Evolutionary conservation across 306 rosid species (phyloP).

Genomic region (Alnus glutinosa): DNA sequence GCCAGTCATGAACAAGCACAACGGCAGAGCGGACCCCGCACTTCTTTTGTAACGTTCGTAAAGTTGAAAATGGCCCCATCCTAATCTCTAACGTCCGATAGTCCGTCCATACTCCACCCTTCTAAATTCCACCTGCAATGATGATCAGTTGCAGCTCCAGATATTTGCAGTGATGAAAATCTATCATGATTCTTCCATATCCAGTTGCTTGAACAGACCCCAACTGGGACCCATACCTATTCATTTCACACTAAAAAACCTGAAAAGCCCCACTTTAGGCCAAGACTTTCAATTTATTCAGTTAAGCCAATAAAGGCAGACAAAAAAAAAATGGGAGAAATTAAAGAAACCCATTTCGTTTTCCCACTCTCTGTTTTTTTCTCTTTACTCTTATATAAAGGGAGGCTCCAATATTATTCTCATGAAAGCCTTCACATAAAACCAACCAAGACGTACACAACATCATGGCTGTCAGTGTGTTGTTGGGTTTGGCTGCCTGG

Average conservation of each 20-base stretch:
- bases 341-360: neutral
- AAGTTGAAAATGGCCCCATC: neutral
- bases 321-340: no score
- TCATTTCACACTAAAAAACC: slow-evolving; percentile 1
- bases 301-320: no score
- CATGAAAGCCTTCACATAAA: slow-evolving; percentile 3
- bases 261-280: slow-evolving; percentile 1
- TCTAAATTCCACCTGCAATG: neutral
- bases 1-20: neutral
- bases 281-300: neutral
- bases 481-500: slow-evolving; percentile 25
- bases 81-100: neutral
- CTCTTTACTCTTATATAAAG: neutral
- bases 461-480: slow-evolving; percentile 38
- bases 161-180: neutral
- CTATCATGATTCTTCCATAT: neutral
- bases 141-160: neutral
- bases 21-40: neutral
- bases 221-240: slow-evolving; percentile 26
- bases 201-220: no score
- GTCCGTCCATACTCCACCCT: neutral
- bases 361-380: slow-evolving; percentile 25
- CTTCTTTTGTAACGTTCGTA: neutral
- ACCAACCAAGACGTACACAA: neutral
- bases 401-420: neutral